A percentile compares a stretch with the other conserved stretches of the same genome.
Evolutionary conservation across 106 monocot genomes (phyloP).

Genomic region (Dendrobium nobile): DNA sequence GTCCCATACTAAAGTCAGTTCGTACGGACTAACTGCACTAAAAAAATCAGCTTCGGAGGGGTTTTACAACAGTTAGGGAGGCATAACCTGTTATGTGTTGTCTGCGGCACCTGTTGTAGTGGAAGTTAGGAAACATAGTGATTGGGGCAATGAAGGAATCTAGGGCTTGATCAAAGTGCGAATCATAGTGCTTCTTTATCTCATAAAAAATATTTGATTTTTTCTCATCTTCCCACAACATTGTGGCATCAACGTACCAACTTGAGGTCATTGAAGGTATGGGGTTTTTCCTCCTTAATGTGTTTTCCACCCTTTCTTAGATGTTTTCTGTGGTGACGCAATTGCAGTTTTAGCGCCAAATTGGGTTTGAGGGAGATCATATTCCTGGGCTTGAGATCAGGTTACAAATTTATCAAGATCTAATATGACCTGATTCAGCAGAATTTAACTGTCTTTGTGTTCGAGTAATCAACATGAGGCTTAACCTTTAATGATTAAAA

Average conservation of each 20-base stretch:
- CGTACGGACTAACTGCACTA: too few relatives aligned
- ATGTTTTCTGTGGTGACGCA: not conserved
- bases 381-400: too few relatives aligned
- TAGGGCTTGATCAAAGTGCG: not conserved
- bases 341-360: not conserved
- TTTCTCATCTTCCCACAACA: not conserved
- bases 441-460: too few relatives aligned
- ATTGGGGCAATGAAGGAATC: not conserved
- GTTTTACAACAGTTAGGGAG: not conserved
- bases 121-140: not conserved
- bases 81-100: not conserved
- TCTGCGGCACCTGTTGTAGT: not conserved
- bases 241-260: not conserved
- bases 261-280: not conserved
- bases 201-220: not conserved
- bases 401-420: too few relatives aligned
- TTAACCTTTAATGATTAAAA: too few relatives aligned
- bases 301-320: not conserved
- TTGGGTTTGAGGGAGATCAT: too few relatives aligned
- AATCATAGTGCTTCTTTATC: not conserved
- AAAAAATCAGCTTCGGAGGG: too few relatives aligned
- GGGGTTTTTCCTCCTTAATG: not conserved
- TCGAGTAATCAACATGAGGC: too few relatives aligned
- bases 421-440: too few relatives aligned
- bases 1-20: too few relatives aligned